Conservation (phyloP, 2,329 filamentous ascomycete genomes). For the Aspergillus aculeatus region DNA sequence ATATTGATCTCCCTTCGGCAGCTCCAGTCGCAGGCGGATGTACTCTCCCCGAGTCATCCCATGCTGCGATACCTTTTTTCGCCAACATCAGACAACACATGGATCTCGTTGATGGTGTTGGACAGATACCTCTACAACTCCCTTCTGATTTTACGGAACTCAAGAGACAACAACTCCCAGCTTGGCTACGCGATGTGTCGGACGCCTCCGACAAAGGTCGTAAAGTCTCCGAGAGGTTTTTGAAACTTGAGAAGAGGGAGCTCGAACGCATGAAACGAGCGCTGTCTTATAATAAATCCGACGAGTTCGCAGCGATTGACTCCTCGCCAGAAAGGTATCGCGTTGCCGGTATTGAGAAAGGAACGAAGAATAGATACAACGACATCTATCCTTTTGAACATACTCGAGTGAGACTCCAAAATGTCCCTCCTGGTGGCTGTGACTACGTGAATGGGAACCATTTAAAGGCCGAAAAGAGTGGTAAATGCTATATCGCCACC, state of each 20-base stretch:
- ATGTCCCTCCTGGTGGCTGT: conserved; percentile 65
- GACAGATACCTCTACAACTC: conserved; percentile 66
- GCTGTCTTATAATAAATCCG: conserved; percentile 60
- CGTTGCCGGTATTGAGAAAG: conserved; percentile 91
- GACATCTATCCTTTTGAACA: conserved; percentile 97
- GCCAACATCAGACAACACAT: conserved; percentile 95
- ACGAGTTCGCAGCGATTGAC: conserved; percentile 48
- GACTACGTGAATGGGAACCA: conserved; percentile 97
- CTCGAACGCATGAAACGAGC: conserved; percentile 91
- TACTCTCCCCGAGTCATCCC: conserved; percentile 66
- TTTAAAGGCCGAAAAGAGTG: conserved; percentile 73
- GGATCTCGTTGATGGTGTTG: conserved; percentile 89
- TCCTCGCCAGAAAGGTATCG: conserved; percentile 56
- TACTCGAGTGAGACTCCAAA: conserved; percentile 75
- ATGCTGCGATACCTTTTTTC: conserved; percentile 84
- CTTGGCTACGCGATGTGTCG: conserved; percentile 72
- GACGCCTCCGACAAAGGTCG: conserved; percentile 71
- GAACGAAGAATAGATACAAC: conserved; percentile 94
- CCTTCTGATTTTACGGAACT: conserved; percentile 53
- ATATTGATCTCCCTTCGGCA: conserved; percentile 54
- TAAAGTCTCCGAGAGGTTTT: conserved; percentile 75
- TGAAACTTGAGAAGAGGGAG: conserved; percentile 79
- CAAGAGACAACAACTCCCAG: conserved; percentile 59
- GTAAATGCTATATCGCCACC: conserved; percentile 92
- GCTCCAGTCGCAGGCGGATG: conserved; percentile 88